A percentile compares a stretch with the other conserved stretches of the same genome.
phyloP scores from a whole-genome alignment of 2,329 filamentous ascomycete genomes.

The Rugonectria rugulosa region DNA sequence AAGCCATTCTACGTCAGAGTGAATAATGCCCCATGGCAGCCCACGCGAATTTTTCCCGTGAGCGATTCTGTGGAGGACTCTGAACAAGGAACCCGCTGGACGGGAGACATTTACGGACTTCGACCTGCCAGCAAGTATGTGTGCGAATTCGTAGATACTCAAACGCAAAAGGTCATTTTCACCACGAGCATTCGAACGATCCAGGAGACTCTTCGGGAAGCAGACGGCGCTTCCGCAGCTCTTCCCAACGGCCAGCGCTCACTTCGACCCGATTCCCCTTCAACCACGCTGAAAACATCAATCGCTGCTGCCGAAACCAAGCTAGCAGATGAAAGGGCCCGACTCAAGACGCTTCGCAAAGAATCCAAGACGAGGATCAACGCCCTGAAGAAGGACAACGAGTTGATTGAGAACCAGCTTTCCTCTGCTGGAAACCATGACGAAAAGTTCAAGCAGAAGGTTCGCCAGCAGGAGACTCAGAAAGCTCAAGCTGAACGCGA shows the following conservation, averaged over 20 bases:
- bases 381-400: conserved; percentile 75
- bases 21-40: conserved; percentile 82
- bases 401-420: conserved; percentile 70
- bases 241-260: conserved; percentile 61
- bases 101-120: conserved; percentile 73
- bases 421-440: conserved; percentile 75
- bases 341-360: conserved; percentile 74
- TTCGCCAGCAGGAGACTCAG: conserved; percentile 77
- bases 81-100: conserved; percentile 65
- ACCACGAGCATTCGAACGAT: conserved; percentile 75
- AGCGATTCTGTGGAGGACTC: conserved; percentile 43
- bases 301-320: conserved; percentile 76
- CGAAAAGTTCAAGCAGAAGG: conserved; percentile 77
- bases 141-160: conserved; percentile 77
- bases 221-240: conserved; percentile 40
- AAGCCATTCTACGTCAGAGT: conserved; percentile 83
- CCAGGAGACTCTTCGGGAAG: conserved; percentile 50
- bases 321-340: conserved; percentile 72
- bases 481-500: conserved; percentile 71
- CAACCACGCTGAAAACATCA: conserved; percentile 78
- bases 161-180: conserved; percentile 71
- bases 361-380: conserved; percentile 77
- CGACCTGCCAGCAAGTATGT: conserved; percentile 79
- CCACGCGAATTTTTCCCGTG: conserved; percentile 71
- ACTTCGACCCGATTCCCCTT: conserved; percentile 77